Conservation (phyloP, 768 basidiomycete genomes). For the Lactarius deliciosus region DNA sequence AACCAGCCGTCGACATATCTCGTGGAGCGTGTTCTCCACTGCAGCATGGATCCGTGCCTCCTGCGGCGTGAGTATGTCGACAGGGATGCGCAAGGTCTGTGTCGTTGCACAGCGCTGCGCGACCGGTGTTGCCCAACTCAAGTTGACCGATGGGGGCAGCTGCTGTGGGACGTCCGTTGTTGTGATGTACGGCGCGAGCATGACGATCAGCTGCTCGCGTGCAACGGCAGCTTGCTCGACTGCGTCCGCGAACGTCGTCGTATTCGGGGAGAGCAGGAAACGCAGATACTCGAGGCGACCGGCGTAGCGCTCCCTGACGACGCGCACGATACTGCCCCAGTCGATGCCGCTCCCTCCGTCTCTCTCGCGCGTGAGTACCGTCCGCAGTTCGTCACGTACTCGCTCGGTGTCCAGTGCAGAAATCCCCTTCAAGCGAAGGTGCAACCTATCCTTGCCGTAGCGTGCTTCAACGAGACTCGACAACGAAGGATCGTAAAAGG, state of each 20-base stretch:
- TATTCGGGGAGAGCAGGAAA: conserved; percentile 37
- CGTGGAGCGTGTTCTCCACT: conserved; percentile 14
- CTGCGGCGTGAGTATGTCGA: conserved; percentile 24
- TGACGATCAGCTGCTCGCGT: conserved; percentile 25
- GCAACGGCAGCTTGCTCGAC: conserved; percentile 6
- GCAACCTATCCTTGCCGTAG: conserved; percentile 36
- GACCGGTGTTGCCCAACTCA: conserved; percentile 24
- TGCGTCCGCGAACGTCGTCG: conserved; percentile 9
- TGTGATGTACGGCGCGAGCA: conserved; percentile 36
- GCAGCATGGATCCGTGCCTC: conserved; percentile 23
- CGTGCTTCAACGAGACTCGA: conserved; percentile 40
- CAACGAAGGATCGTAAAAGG: conserved; percentile 44
- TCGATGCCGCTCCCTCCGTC: conserved; percentile 39
- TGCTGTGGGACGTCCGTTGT: conserved; percentile 19
- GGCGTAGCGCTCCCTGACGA: conserved; percentile 44
- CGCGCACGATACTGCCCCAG: conserved; percentile 42
- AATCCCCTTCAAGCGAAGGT: conserved; percentile 40
- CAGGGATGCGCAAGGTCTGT: conserved; percentile 1
- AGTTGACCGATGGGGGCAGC: conserved; percentile 3
- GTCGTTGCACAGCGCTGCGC: conserved; percentile 28
- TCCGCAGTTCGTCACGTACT: conserved; percentile 30
- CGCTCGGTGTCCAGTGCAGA: conserved; percentile 32
- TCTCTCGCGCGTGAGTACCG: conserved; percentile 29
- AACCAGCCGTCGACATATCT: conserved; percentile 28
- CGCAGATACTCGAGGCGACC: conserved; percentile 43